Evolutionary conservation across 2,329 filamentous ascomycete genomes (phyloP).

Genomic region (Exophiala lecanii-corni): DNA sequence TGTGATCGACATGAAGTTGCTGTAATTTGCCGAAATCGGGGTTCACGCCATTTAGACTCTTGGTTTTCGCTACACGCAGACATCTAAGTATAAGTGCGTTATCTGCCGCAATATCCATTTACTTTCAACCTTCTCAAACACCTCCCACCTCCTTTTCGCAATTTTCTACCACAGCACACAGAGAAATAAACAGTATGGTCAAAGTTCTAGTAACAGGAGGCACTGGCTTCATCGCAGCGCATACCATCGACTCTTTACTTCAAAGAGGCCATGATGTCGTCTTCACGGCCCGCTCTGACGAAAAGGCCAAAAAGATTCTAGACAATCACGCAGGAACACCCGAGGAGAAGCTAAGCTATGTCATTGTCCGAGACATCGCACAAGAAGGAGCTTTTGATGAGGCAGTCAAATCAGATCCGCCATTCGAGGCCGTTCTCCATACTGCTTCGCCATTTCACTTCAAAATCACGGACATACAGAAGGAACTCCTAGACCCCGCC

Average conservation of each 20-base stretch:
- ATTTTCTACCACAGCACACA: too few species aligned
- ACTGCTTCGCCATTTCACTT: conserved; percentile 70
- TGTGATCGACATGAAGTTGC: too few species aligned
- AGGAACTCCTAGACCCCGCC: conserved; percentile 54
- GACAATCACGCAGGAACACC: conserved; percentile 46
- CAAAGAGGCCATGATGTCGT: conserved; percentile 54
- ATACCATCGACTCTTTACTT: conserved; percentile 55
- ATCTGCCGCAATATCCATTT: too few species aligned
- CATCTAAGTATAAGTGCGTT: too few species aligned
- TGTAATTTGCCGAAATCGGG: too few species aligned
- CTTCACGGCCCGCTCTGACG: conserved; percentile 56
- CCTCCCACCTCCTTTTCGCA: too few species aligned
- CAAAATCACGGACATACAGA: conserved; percentile 64
- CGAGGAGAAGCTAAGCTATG: conserved; percentile 56
- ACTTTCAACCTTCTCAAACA: too few species aligned
- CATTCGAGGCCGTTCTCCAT: conserved; percentile 69
- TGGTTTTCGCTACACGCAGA: too few species aligned
- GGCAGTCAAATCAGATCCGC: conserved; percentile 56
- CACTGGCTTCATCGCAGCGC: conserved; percentile 61
- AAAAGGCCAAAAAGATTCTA: conserved; percentile 57
- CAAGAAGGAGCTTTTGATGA: conserved; percentile 63
- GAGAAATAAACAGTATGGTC: conserved; percentile 6
- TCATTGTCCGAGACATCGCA: conserved; percentile 68
- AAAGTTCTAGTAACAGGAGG: conserved; percentile 43
- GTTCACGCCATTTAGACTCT: too few species aligned